These are phyloP conservation scores for Mycena polygramma DNA, from an alignment of 768 basidiomycete genomes.

Conservation along the genomic window DNA sequence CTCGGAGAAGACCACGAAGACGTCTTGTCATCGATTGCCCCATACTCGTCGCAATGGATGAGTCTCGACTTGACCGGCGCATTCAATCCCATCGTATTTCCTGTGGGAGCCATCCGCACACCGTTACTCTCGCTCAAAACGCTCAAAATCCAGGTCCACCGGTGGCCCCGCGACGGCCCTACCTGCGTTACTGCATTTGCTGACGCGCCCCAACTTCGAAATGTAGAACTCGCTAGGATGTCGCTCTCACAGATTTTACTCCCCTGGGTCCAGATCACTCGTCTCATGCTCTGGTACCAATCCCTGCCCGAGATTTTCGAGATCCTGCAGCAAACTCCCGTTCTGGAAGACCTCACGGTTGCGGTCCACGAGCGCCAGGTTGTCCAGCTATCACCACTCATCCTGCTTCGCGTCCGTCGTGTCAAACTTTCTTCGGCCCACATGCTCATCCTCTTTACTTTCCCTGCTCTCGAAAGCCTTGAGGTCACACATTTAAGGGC, in stretches of 20 bases:
- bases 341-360: neutral
- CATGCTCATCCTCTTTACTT: neutral
- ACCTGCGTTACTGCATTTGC: neutral
- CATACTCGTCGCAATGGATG: neutral
- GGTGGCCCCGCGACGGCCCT: neutral
- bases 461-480: slow-evolving; percentile 6
- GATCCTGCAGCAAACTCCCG: neutral
- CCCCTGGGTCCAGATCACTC: slow-evolving; percentile 8
- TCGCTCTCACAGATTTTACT: neutral
- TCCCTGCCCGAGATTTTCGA: neutral
- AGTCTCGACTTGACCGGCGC: neutral
- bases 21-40: neutral
- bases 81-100: neutral
- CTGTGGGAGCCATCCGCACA: neutral
- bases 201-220: slow-evolving; percentile 9
- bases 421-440: slow-evolving; percentile 1
- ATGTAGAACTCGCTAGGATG: neutral
- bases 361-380: no score
- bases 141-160: neutral
- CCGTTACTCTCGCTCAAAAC: neutral
- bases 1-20: neutral
- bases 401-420: neutral
- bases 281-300: neutral
- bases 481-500: neutral
- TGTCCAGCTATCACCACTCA: neutral